A percentile compares a stretch with the other conserved stretches of the same genome.
Conservation (phyloP, 176 grass and related monocot genomes). For the Hordeum vulgare region MorexV3_pseudomolecules_assembly NC_058523.1:193761543-193762042, state of each 20-base stretch:
- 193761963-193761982: conserved; percentile 66
- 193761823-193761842: not conserved
- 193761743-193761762: not conserved
- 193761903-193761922: not conserved
- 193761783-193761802: not conserved
- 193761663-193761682: not conserved
- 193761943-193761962: conserved; percentile 93
- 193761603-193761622: not conserved
- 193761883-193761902: conserved; percentile 1
- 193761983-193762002: not conserved
- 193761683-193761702: not conserved
- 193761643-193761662: not conserved
- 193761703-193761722: not conserved
- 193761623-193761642: not conserved
- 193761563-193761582: not conserved
- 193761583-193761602: not conserved
- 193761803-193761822: not conserved
- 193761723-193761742: not conserved
- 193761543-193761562: not conserved
- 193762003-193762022: not conserved
- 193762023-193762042: conserved; percentile 5
- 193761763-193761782: not conserved
- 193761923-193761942: conserved; percentile 90
- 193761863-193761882: not conserved
- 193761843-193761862: not conserved